A percentile compares a stretch with the other conserved stretches of the same genome.
These are phyloP conservation scores for Ceriops decandra DNA, from an alignment of 345 rosid species.

Conservation along the genomic window DNA sequence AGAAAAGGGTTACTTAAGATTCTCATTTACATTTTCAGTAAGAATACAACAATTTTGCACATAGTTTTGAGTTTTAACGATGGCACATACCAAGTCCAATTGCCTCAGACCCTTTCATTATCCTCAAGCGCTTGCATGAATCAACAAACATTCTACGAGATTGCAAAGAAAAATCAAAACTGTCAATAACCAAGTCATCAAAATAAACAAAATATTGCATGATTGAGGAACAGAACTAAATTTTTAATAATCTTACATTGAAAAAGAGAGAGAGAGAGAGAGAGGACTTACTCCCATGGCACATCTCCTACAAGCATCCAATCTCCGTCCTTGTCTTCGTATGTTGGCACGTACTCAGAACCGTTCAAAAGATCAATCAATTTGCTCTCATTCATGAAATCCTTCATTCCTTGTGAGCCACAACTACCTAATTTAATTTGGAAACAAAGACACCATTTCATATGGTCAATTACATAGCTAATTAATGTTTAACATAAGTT, in stretches of 20 bases:
- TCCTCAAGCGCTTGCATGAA: slow-evolving; percentile 68
- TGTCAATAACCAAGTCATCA: neutral
- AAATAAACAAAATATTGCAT: neutral
- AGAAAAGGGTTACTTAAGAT: neutral
- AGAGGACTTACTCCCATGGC: slow-evolving; percentile 72
- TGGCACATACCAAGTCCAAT: slow-evolving; percentile 70
- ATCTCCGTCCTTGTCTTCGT: slow-evolving; percentile 86
- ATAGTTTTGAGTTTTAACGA: too few species aligned
- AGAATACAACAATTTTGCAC: neutral
- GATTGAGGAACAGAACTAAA: too few species aligned
- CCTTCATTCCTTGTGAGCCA: slow-evolving; percentile 72
- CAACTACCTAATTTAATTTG: slow-evolving; percentile 40
- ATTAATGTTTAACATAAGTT: too few species aligned
- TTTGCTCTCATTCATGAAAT: slow-evolving; percentile 81
- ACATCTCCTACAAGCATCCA: slow-evolving; percentile 97
- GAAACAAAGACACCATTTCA: neutral
- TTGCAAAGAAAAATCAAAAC: neutral
- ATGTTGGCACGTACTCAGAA: slow-evolving; percentile 76
- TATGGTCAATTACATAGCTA: neutral
- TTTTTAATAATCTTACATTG: too few species aligned
- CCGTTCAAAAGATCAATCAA: slow-evolving; percentile 69
- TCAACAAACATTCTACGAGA: slow-evolving; percentile 63
- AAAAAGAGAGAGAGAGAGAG: neutral
- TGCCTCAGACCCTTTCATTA: slow-evolving; percentile 82
- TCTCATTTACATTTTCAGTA: neutral